Conservation (phyloP, 2,329 filamentous ascomycete genomes). For the Stagonosporopsis chrysanthemi region DNA sequence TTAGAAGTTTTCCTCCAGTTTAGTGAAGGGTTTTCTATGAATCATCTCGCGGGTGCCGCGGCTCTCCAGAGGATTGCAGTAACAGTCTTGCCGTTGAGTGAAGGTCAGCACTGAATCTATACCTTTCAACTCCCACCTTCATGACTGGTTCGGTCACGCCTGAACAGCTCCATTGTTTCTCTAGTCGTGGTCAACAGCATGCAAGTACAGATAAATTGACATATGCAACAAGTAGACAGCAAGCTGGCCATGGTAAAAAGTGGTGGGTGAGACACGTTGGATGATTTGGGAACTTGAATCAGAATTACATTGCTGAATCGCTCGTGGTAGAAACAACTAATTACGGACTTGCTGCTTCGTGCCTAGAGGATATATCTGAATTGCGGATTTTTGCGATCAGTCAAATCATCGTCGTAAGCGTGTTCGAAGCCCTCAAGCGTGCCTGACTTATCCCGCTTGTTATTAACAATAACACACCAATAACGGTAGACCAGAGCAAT, state of each 20-base stretch:
- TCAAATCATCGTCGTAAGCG: slow-evolving; percentile 61
- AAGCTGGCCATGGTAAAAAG: no score
- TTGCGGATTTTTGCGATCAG: slow-evolving; percentile 46
- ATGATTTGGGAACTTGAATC: not conserved
- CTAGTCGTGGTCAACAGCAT: no score
- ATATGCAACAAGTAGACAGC: no score
- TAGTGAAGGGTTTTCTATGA: not conserved
- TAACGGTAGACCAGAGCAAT: slow-evolving; percentile 55
- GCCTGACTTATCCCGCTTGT: slow-evolving; percentile 52
- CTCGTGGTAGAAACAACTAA: not conserved
- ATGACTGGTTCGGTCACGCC: no score
- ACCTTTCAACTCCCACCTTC: no score
- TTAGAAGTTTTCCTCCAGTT: not conserved
- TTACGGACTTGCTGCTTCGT: not conserved
- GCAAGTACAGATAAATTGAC: no score
- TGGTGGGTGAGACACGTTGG: not conserved
- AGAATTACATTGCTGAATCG: not conserved
- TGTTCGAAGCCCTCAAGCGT: slow-evolving; percentile 59
- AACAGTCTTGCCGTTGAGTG: no score
- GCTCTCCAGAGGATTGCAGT: no score
- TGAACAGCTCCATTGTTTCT: no score
- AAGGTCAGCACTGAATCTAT: no score
- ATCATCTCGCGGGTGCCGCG: not conserved
- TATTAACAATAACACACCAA: slow-evolving; percentile 56
- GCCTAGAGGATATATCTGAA: slow-evolving; percentile 27